Evolutionary conservation across 345 rosid genomes (phyloP), one percentile per base, ranked within the genome.

Genomic region (Linum trigynum): DNA sequence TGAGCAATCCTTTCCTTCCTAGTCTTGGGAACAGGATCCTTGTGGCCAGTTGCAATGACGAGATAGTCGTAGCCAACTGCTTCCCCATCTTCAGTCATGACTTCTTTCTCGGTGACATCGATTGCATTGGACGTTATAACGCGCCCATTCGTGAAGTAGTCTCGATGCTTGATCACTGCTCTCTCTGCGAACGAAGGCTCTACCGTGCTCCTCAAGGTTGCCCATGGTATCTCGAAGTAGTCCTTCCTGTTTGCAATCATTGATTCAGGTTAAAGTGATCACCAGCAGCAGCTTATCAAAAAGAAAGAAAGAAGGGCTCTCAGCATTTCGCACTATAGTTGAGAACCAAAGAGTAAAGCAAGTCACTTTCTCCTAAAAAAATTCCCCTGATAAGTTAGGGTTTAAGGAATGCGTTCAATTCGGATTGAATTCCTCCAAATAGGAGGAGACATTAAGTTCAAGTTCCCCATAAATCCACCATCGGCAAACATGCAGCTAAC

Each of bases 201-300:
- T 57, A 92, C 97, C 91, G 77, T 83, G 11, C 84, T 72, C 80
- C 97, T 90, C 80, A 92, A 76, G 66, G 63, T 74, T 59, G 94
- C 91, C 98, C 96, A 88, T 57, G 88, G 72, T 5, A 92, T 85
- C 87, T 92, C 98, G 68, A 85, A 83, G 45, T 88, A 92, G 79
- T 92, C 98, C 77, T 92, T 92, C 88, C 98, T 90, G 87, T 5
- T 51, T 5, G 1, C 0, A 45, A 23, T 23, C 32, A 23, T 23
- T 23, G 32, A 23, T 23, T 23, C 32, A 23, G 32, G 51, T 7
- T 45, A 45, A 7, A 4, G 10, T 45, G 45, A 41, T 41, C 45
- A 41, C 5, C 9, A 4, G 9, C 45, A 41, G 1, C 1, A 0
- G 1, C 9, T 8, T 41, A 4, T 4, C 45, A 41, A 41, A 41